These are phyloP conservation scores for Microbotryum lychnidis-dioicae DNA, from an alignment of 1,284 basidiomycete genomes.

Conservation along the genomic window DNA sequence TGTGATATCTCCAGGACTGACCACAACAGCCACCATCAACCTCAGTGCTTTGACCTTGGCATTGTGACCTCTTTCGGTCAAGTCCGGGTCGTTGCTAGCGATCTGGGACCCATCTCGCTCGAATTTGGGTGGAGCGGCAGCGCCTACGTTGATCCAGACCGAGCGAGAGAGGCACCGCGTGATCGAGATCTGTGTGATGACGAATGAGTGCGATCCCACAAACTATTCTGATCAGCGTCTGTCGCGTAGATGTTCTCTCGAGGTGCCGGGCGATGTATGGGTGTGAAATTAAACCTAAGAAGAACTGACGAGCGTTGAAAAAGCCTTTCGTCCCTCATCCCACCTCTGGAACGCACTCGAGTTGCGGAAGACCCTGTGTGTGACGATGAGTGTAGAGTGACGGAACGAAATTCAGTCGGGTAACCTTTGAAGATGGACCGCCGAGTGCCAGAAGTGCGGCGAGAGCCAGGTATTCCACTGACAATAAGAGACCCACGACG, in stretches of 20 bases:
- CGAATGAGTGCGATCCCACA: no score
- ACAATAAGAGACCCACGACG: constrained; percentile 35
- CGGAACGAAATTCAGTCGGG: not conserved
- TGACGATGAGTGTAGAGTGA: not conserved
- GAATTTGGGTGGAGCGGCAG: constrained; percentile 4
- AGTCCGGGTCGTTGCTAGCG: constrained; percentile 5
- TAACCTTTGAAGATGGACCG: no score
- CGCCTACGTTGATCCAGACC: constrained; percentile 34
- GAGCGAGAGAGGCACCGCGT: constrained; percentile 32
- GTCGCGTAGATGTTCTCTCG: not conserved
- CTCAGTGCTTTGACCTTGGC: constrained; percentile 32
- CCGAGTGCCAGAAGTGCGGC: no score
- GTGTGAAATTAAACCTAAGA: not conserved
- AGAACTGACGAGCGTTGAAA: constrained; percentile 28
- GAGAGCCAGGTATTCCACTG: not conserved
- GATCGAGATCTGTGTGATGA: constrained; percentile 11
- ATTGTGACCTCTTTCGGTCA: constrained; percentile 22
- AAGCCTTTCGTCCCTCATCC: constrained; percentile 34
- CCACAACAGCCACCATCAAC: constrained; percentile 31
- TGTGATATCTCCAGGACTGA: not conserved
- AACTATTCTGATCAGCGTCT: not conserved
- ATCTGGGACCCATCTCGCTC: not conserved
- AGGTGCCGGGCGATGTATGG: no score
- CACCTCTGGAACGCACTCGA: constrained; percentile 16
- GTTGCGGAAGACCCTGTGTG: not conserved